Conservation (phyloP, 2,329 filamentous ascomycete species). For the Penicillium freii region DNA sequence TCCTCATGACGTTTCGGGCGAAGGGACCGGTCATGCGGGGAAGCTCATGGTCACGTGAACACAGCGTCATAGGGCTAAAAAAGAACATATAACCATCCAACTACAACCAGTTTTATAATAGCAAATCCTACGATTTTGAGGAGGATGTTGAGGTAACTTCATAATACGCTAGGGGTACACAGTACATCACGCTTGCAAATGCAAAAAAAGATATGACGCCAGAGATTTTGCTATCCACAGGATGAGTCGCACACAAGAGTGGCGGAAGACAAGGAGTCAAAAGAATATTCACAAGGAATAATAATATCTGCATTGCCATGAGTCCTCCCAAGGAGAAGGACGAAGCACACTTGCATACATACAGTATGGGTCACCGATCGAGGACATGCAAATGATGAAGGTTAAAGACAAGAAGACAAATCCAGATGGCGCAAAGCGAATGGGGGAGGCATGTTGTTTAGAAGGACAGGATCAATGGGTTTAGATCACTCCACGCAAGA, state of each 20-base stretch:
- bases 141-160: not conserved
- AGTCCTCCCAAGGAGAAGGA: not conserved
- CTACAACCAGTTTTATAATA: not conserved
- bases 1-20: constrained; percentile 33
- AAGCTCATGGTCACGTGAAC: constrained; percentile 5
- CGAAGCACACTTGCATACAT: constrained; percentile 9
- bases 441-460: not conserved
- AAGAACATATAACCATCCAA: not conserved
- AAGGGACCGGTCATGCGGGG: constrained; percentile 23
- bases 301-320: constrained; percentile 19
- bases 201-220: constrained; percentile 11
- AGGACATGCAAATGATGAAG: constrained; percentile 8
- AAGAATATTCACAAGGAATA: constrained; percentile 27
- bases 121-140: not conserved
- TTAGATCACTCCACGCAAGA: not conserved
- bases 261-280: constrained; percentile 19
- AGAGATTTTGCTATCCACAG: constrained; percentile 24
- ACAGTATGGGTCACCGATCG: constrained; percentile 6
- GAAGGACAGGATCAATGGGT: not conserved
- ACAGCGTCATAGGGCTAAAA: not conserved
- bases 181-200: constrained; percentile 21
- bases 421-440: not conserved
- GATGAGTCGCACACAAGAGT: constrained; percentile 8
- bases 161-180: constrained; percentile 16
- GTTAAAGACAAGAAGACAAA: constrained; percentile 1